Percentiles rank a stretch among this genome's conserved stretches.
phyloP scores from a whole-genome alignment of 1,139 yeast species.

The Candida buenavistaensis region DNA sequence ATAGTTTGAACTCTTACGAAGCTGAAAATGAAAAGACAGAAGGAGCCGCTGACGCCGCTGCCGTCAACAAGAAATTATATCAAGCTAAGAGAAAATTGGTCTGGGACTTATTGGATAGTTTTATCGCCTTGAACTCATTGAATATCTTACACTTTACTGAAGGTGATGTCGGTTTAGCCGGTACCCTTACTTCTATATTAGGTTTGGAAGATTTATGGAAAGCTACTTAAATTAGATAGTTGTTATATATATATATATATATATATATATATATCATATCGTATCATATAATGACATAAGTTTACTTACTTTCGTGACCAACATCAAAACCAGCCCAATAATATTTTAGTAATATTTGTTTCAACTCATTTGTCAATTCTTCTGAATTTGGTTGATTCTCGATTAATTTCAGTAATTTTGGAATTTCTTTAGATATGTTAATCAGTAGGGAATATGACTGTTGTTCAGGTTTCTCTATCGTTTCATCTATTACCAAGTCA shows the following conservation, averaged over 20 bases:
- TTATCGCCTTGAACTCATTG: constrained; percentile 74
- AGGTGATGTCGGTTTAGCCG: constrained; percentile 83
- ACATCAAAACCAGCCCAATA: constrained; percentile 37
- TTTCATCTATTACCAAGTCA: constrained; percentile 5
- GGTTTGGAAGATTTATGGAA: constrained; percentile 78
- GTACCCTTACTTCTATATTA: constrained; percentile 75
- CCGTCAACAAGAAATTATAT: constrained; percentile 33
- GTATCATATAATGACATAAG: too few relatives aligned
- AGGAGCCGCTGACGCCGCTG: constrained; percentile 20
- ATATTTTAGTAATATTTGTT: constrained; percentile 26
- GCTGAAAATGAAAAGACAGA: constrained; percentile 21
- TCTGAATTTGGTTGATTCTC: constrained; percentile 15
- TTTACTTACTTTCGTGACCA: constrained; percentile 17
- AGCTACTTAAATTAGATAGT: constrained; percentile 13
- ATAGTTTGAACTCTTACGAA: constrained; percentile 18
- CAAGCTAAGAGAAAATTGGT: constrained; percentile 62
- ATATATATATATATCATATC: neutral
- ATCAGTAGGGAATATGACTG: neutral
- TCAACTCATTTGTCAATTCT: constrained; percentile 24
- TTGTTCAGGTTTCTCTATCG: constrained; percentile 1
- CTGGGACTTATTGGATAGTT: constrained; percentile 77
- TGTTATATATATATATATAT: constrained; percentile 3
- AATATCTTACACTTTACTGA: constrained; percentile 65
- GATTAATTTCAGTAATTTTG: constrained; percentile 16
- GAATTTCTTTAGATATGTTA: constrained; percentile 14